Base-by-base conservation (phyloP, 345 rosid genomes). In the Eucalyptus pauciflora region DNA sequence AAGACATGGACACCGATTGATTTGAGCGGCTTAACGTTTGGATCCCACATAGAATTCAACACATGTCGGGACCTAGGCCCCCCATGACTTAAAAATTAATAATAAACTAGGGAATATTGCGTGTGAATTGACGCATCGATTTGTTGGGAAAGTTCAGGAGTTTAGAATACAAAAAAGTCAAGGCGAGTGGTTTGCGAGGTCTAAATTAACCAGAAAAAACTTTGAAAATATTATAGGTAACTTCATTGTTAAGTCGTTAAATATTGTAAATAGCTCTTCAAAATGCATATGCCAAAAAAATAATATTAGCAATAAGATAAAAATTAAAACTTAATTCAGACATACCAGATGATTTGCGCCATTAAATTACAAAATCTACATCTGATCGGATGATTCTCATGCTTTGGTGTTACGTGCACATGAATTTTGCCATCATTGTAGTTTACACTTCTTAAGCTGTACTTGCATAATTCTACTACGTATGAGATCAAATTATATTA, bases 331-430 rank as follows among this genome's bases (percentile, higher is more conserved):
- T 31, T 3, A 16, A 33, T 69, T 37, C 3, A n/a, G 5, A 15
- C 11, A 16, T 14, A 31, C 20, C 31, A 15, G 41, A 29, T 7
- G 71, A 64, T n/a, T 13, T 13, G 33, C 10, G 5, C 18, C 37
- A 29, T 62, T 7, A 62, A 1, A 62, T 62, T 62, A 2, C 6
- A 17, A 14, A n/a, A 7, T n/a, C 1, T n/a, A 15, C 2, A 1
- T 31, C 6, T 1, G 1, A 31, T 67, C 3, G 1, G 4, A n/a
- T 15, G 20, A 67, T 67, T 67, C 79, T 69, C 8, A 31, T 16
- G 43, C 79, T 69, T 31, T 31, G 12, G 79, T 31, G 33, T 8
- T 31, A 31, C 16, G 22, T 31, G 7, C 22, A 69, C 79, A 16
- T 31, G 43, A 9, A 31, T 69, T 69, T 69, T 16, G 10, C 43